Evolutionary conservation across 2,329 filamentous ascomycete genomes (phyloP), one percentile per base, ranked within the genome.

Genomic region (Phyllosticta citribraziliensis): DNA sequence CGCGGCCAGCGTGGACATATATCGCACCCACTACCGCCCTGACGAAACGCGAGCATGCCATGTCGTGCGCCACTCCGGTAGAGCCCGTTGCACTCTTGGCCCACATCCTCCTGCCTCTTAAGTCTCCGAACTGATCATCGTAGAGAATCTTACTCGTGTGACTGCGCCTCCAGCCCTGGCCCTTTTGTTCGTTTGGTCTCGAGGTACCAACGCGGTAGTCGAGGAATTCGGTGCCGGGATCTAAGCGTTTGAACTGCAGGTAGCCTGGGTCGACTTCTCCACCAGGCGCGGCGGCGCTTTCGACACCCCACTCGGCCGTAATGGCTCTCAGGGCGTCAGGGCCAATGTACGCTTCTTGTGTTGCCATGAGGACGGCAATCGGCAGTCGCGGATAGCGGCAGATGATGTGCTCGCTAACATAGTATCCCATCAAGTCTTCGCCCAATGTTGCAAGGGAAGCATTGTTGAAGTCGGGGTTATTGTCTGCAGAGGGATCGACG

Each of bases 331-430:
- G 81, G 0, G 92, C 86, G 66, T 85, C 84, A 5, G 84, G 82
- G 4, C 94, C 94, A 55, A 87, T 82, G 72, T 91, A 97, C 55
- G 89, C 91, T 69, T 88, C 87, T 79, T 96, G 87, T 33, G 91
- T 88, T 58, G 91, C 86, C 76, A 91, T 95, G 58, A 96, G 78
- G 61, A 99, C 88, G n/a, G 83, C 77, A 82, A 94, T 88, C 59
- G 94, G 94, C 60, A 99, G 82, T 56, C 94, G 91, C 14, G 94
- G 94, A 76, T 92, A 97, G 70, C 86, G 88, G 78, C 88, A 91
- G 67, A 97, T 78, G 65, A 99, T 83, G 76, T 88, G 87, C 80
- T 99, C 94, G 69, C 89, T 84, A 64, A 89, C 88, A 74, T 97
- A 92, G 78, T 94, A 95, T 73, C 88, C 86, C 68, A 97, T 84